Evolutionary conservation across 2,329 filamentous ascomycete species (phyloP).

Genomic region (Botrytis squamosa): DNA sequence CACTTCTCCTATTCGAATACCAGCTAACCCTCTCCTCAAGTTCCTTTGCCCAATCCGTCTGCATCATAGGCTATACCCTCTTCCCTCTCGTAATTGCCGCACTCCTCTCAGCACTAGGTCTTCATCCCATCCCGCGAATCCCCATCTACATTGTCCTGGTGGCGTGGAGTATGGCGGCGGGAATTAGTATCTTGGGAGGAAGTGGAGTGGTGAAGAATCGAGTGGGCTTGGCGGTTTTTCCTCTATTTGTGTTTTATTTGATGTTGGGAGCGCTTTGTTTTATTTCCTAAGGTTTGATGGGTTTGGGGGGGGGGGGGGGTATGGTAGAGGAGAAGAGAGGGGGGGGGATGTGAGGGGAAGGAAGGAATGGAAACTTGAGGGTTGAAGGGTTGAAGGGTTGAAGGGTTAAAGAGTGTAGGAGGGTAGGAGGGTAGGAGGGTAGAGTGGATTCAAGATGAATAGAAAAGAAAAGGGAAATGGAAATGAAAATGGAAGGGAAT

Average conservation of each 20-base stretch:
- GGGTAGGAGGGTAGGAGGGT: neutral
- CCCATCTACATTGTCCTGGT: conserved; percentile 88
- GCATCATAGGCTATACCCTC: conserved; percentile 96
- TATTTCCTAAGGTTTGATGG: conserved; percentile 17
- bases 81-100: conserved; percentile 95
- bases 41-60: conserved; percentile 96
- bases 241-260: conserved; percentile 26
- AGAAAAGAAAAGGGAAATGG: too few species aligned
- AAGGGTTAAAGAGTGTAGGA: too few species aligned
- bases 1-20: neutral
- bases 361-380: neutral
- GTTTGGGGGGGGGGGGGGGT: neutral
- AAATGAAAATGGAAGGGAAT: neutral
- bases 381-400: too few species aligned
- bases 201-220: conserved; percentile 26
- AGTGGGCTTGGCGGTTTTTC: conserved; percentile 24
- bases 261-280: conserved; percentile 22
- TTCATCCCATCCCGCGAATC: conserved; percentile 79
- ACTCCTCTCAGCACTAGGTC: conserved; percentile 76
- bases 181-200: conserved; percentile 26
- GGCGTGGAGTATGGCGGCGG: conserved; percentile 89
- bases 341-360: neutral
- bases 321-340: too few species aligned
- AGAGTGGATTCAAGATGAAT: neutral
- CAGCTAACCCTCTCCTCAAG: conserved; percentile 47